A percentile compares a stretch with the other conserved stretches of the same genome.
Evolutionary conservation across 192 early-diverging fungal genomes (phyloP).

Genomic region (Chytriomyces sp.): DNA sequence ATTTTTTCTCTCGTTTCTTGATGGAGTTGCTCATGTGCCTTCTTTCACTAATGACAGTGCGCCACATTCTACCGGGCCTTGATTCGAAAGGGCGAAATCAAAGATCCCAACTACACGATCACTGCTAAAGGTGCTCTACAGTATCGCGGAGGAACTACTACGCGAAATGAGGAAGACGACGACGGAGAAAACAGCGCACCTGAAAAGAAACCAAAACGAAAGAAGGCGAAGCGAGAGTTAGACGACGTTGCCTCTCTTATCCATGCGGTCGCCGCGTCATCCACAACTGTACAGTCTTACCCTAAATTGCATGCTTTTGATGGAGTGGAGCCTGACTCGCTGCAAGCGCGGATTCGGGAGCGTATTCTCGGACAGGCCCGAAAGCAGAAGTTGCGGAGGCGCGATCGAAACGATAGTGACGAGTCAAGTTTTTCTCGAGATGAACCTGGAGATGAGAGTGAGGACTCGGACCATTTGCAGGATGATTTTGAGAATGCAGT

Average conservation of each 20-base stretch:
- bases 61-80: constrained; percentile 95
- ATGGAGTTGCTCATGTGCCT: background rate
- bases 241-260: background rate
- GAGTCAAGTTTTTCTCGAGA: too few species aligned
- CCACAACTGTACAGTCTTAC: too few species aligned
- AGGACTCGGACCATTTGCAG: too few species aligned
- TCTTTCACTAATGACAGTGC: constrained; percentile 55
- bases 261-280: background rate
- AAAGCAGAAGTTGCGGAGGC: too few species aligned
- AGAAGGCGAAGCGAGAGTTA: background rate
- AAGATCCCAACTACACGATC: constrained; percentile 90
- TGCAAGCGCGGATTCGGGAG: too few species aligned
- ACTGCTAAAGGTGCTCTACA: constrained; percentile 90
- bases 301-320: too few species aligned
- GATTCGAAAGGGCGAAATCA: constrained; percentile 82
- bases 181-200: background rate
- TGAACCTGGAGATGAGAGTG: too few species aligned
- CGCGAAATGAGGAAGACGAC: background rate
- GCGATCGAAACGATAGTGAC: too few species aligned
- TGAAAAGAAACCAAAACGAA: background rate
- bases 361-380: too few species aligned
- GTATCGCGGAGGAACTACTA: constrained; percentile 86
- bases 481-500: background rate
- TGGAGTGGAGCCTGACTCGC: too few species aligned
- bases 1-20: background rate